Percentiles rank a stretch among this genome's conserved stretches.
These are phyloP conservation scores for Colletotrichum phormii DNA, from an alignment of 2,329 filamentous ascomycete species.

Conservation along the genomic window DNA sequence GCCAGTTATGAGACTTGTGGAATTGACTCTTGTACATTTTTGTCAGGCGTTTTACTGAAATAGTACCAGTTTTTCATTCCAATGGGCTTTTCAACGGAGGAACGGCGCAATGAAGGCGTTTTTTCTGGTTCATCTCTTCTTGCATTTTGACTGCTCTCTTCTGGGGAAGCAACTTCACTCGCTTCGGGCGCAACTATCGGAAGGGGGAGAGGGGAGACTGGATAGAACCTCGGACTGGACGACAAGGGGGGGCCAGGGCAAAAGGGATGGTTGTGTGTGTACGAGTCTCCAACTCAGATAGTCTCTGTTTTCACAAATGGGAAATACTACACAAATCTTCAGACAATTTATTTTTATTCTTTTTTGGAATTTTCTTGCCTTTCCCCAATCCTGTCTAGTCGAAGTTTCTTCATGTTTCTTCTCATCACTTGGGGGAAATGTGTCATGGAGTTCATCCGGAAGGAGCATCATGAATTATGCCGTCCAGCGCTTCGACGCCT, in stretches of 20 bases:
- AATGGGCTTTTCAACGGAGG: background rate
- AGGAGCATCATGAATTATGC: background rate
- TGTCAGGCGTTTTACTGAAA: background rate
- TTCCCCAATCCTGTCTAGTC: background rate
- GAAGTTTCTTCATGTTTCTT: background rate
- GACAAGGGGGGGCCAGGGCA: background rate
- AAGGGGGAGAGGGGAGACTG: background rate
- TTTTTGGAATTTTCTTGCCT: background rate
- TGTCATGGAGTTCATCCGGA: slow-evolving; percentile 26
- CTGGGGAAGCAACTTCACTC: background rate
- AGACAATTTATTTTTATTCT: background rate
- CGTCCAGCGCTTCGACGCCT: background rate
- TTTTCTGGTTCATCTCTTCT: background rate
- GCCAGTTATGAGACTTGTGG: background rate
- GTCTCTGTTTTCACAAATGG: background rate
- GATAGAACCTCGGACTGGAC: background rate
- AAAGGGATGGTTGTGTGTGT: background rate
- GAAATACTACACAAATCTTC: slow-evolving; percentile 7
- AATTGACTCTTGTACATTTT: background rate
- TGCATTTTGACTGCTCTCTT: background rate
- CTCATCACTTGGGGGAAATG: background rate
- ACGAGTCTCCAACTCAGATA: slow-evolving; percentile 5
- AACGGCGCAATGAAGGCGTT: background rate
- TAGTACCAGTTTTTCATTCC: background rate
- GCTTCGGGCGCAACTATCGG: background rate